These are phyloP conservation scores for Kwoniella botswanensis DNA, from an alignment of 768 basidiomycete genomes.

Conservation along the genomic window DNA sequence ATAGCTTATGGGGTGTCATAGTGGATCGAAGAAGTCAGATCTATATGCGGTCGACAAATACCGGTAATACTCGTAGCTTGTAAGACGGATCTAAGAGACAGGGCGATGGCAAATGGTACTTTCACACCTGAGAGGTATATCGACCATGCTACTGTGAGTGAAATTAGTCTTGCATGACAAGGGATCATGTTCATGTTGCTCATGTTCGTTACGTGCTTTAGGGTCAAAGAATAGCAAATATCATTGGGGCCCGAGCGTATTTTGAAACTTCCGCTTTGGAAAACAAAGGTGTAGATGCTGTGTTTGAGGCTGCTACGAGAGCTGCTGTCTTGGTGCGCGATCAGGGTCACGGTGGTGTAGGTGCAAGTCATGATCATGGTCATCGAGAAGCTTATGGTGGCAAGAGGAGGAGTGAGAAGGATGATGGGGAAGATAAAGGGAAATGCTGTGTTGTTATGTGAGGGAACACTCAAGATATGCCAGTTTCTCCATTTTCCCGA, in stretches of 20 bases:
- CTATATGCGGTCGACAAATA: slow-evolving; percentile 88
- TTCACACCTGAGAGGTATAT: slow-evolving; percentile 53
- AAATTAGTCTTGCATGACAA: no score
- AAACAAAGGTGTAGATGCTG: slow-evolving; percentile 70
- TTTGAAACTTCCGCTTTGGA: slow-evolving; percentile 87
- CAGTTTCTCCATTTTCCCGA: no score
- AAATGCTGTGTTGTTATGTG: slow-evolving; percentile 36
- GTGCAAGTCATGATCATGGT: slow-evolving; percentile 39
- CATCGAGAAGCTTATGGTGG: slow-evolving; percentile 31
- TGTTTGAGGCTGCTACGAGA: slow-evolving; percentile 95
- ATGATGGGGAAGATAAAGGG: slow-evolving; percentile 5
- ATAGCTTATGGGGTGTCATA: slow-evolving; percentile 53
- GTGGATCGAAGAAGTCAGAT: slow-evolving; percentile 99
- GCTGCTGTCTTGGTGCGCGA: slow-evolving; percentile 96
- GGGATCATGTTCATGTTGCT: background rate
- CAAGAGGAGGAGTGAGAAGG: slow-evolving; percentile 32
- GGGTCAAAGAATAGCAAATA: slow-evolving; percentile 78
- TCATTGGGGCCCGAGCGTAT: slow-evolving; percentile 90
- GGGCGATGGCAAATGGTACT: slow-evolving; percentile 50
- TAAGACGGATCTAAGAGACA: slow-evolving; percentile 84
- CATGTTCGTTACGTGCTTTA: slow-evolving; percentile 43
- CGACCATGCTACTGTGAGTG: slow-evolving; percentile 57
- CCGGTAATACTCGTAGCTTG: slow-evolving; percentile 96
- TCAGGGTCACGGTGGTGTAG: slow-evolving; percentile 54
- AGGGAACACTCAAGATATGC: background rate